A percentile compares a stretch with the other conserved stretches of the same genome.
Conservation (phyloP, 768 basidiomycete genomes). For the Russula sp. region DNA sequence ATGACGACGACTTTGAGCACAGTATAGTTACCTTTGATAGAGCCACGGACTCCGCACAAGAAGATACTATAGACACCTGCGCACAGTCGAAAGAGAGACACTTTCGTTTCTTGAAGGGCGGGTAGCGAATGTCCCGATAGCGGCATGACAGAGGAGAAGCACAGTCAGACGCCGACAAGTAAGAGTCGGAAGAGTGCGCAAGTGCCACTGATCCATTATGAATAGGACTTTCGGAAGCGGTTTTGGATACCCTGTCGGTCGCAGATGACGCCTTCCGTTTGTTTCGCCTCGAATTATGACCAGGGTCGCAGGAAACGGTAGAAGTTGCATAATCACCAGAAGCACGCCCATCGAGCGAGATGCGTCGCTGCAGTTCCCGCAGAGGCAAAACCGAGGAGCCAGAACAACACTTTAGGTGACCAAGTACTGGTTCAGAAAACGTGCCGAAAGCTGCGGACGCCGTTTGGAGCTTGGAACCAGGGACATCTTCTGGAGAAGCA, state of each 20-base stretch:
- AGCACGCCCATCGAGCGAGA: not conserved
- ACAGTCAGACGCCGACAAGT: constrained; percentile 12
- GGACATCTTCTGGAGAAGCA: not conserved
- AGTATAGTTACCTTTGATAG: not conserved
- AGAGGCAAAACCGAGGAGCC: not conserved
- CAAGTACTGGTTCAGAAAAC: not conserved
- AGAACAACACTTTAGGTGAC: not conserved
- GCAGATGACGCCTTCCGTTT: constrained; percentile 3
- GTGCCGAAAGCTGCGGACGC: not conserved
- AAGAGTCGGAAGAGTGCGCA: not conserved
- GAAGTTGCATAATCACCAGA: not conserved
- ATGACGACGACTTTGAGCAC: not conserved
- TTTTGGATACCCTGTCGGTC: not conserved
- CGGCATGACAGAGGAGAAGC: not conserved
- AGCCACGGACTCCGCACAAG: not conserved
- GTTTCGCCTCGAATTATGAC: not conserved
- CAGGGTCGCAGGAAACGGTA: not conserved
- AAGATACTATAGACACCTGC: not conserved
- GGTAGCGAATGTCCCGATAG: not conserved
- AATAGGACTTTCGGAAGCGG: not conserved
- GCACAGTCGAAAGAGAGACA: not conserved
- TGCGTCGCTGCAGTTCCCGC: not conserved
- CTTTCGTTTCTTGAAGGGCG: constrained; percentile 7
- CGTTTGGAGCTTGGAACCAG: not conserved
- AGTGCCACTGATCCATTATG: not conserved